These are phyloP conservation scores for Luffa acutangula DNA, from an alignment of 306 rosid species.

Conservation along the genomic window DNA sequence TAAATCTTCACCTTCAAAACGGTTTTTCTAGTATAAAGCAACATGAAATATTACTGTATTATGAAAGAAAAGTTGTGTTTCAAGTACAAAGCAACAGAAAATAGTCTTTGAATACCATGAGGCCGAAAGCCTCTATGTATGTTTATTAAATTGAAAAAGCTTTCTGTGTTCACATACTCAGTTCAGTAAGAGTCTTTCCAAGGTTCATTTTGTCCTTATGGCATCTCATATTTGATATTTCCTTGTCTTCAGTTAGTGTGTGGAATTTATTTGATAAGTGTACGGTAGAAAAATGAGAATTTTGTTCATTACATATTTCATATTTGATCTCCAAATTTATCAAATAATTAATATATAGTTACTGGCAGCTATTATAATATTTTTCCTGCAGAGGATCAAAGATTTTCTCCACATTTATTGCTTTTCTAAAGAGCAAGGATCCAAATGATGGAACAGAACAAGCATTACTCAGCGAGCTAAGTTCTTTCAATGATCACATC, in stretches of 20 bases:
- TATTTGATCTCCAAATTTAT: not conserved
- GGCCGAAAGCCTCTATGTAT: not conserved
- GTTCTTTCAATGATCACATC: conserved; percentile 62
- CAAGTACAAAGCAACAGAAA: not conserved
- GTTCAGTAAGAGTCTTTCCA: not conserved
- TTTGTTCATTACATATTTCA: not conserved
- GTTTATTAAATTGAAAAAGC: not conserved
- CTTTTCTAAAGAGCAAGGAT: conserved; percentile 91
- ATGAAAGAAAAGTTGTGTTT: not conserved
- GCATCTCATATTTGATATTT: not conserved
- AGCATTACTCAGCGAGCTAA: conserved; percentile 64
- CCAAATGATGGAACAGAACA: conserved; percentile 78
- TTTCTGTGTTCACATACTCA: not conserved
- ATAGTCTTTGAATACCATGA: not conserved
- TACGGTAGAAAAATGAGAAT: not conserved
- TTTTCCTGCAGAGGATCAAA: conserved; percentile 63
- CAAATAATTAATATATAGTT: not conserved
- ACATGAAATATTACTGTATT: not conserved
- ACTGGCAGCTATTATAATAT: conserved; percentile 2
- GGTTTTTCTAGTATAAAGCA: not conserved
- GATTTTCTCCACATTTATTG: conserved; percentile 83
- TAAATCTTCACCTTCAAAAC: not conserved
- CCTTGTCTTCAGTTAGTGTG: not conserved
- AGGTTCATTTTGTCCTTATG: not conserved
- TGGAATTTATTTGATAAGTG: not conserved